phyloP scores from a whole-genome alignment of 1,284 basidiomycete genomes.

The Termitomyces sp. region DNA sequence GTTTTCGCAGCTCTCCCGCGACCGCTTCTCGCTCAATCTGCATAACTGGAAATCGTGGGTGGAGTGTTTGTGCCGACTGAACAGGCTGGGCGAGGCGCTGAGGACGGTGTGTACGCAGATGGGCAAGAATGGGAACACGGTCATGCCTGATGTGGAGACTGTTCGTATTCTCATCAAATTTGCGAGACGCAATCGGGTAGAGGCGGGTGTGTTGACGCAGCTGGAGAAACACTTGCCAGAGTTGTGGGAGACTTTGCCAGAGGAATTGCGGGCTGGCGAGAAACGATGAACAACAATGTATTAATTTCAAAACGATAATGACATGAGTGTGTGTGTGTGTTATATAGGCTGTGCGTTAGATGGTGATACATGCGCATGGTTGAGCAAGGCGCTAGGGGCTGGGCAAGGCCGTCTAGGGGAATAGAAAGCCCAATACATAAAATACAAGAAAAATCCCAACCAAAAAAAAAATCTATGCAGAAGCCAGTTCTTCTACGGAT shows the following conservation, averaged over 20 bases:
- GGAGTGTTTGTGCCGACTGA: conserved; percentile 81
- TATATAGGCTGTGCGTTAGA: no score
- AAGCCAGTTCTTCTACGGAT: conserved; percentile 70
- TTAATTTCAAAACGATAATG: no score
- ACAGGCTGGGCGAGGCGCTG: conserved; percentile 64
- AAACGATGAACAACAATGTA: conserved; percentile 14
- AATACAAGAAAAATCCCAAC: background rate
- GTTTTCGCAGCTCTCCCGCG: conserved; percentile 44
- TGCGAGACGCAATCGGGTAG: conserved; percentile 37
- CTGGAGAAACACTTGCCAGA: conserved; percentile 51
- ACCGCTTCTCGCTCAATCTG: conserved; percentile 50
- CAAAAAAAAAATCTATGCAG: conserved; percentile 5
- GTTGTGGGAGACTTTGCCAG: conserved; percentile 42
- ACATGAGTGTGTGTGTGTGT: no score
- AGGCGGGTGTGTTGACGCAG: conserved; percentile 41
- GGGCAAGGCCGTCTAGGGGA: conserved; percentile 36
- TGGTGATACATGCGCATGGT: conserved; percentile 30
- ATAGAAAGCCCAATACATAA: conserved; percentile 31
- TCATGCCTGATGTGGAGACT: conserved; percentile 44
- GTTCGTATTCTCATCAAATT: conserved; percentile 51
- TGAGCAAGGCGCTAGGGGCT: conserved; percentile 34
- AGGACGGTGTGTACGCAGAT: conserved; percentile 64
- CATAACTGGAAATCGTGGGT: conserved; percentile 78
- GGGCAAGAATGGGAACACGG: conserved; percentile 38
- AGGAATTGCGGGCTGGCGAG: conserved; percentile 17